A percentile compares a stretch with the other conserved stretches of the same genome.
Conservation (phyloP, 352 stramenopile genomes). For the Phytophthora constricta region DNA sequence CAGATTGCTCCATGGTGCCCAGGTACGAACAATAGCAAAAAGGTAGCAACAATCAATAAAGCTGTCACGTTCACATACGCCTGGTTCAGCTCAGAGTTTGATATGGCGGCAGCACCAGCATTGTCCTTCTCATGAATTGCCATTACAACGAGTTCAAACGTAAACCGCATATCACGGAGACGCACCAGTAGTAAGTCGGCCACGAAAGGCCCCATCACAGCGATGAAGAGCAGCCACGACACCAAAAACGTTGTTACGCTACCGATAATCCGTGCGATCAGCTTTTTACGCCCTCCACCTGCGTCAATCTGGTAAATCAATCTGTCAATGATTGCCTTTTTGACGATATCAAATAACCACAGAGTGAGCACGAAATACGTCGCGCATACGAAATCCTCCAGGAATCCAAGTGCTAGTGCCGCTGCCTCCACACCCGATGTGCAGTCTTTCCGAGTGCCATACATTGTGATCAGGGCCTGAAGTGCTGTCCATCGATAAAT, state of each 20-base stretch:
- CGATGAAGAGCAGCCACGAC: slow-evolving; percentile 35
- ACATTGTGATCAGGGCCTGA: slow-evolving; percentile 30
- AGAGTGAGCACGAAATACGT: slow-evolving; percentile 38
- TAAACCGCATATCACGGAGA: slow-evolving; percentile 43
- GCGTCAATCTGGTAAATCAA: neutral
- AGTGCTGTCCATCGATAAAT: slow-evolving; percentile 32
- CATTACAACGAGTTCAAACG: slow-evolving; percentile 48
- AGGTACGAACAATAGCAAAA: slow-evolving; percentile 19
- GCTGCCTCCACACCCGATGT: slow-evolving; percentile 21
- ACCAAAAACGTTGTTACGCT: slow-evolving; percentile 24
- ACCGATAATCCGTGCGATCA: neutral
- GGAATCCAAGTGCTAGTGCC: slow-evolving; percentile 36
- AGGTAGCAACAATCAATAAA: neutral
- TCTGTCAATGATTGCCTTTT: neutral
- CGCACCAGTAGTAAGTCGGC: slow-evolving; percentile 46
- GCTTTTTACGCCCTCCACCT: neutral
- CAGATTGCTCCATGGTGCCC: slow-evolving; percentile 6
- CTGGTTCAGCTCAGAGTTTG: slow-evolving; percentile 11
- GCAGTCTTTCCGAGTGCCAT: slow-evolving; percentile 25
- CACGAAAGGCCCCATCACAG: slow-evolving; percentile 27
- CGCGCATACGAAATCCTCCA: slow-evolving; percentile 49
- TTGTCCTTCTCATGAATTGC: slow-evolving; percentile 26
- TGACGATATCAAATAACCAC: slow-evolving; percentile 14
- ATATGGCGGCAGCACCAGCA: slow-evolving; percentile 9
- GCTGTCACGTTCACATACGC: slow-evolving; percentile 7